Evolutionary conservation across 805 yeast species (phyloP), one percentile per base, ranked within the genome.

Genomic region (Maudiozyma turicensis): DNA sequence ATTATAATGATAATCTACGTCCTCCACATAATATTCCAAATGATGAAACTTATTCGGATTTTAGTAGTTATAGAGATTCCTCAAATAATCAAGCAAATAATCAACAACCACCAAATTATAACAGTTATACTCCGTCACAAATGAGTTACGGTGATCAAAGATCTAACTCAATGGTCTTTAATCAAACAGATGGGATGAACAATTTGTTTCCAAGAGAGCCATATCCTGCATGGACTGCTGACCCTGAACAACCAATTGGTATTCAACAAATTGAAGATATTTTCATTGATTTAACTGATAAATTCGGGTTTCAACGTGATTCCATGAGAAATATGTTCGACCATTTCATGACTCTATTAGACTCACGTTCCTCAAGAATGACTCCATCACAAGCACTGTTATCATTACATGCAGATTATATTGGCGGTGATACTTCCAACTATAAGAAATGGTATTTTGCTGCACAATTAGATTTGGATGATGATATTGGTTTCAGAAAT

Each of bases 201-300:
- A 35, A 15, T n/a, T n/a, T 47, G 7, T 58, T 83, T 70, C 75
- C 93, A 60, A 79, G 87, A 33, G 93, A 93, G 68, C 99, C 99
- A 32, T 93, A 91, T 68, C 99, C 99, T 44, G 97, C 98, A 45
- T 93, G 98, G 98, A 86, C 96, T 33, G 95, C 95, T 46, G 98
- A 93, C 69, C 90, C 86, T 50, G 89, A 84, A 66, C 86, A 89
- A 31, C 93, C 93, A 10, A 81, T 84, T 50, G 74, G 85, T 47
- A 76, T 86, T 47, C 90, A 84, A 67, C 89, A 85, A 65, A 83
- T 86, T 63, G 93, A 86, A 71, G 93, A 86, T 71, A 80, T 84
- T 37, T 86, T 86, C 63, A 86, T 86, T 61, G 93, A 86, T 67
- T 73, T 86, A 66, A 74, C 91, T 42, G 85, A 85, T 69, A 82